phyloP scores from a whole-genome alignment of 2,329 filamentous ascomycete genomes.

The Pestalotiopsis fici region DNA sequence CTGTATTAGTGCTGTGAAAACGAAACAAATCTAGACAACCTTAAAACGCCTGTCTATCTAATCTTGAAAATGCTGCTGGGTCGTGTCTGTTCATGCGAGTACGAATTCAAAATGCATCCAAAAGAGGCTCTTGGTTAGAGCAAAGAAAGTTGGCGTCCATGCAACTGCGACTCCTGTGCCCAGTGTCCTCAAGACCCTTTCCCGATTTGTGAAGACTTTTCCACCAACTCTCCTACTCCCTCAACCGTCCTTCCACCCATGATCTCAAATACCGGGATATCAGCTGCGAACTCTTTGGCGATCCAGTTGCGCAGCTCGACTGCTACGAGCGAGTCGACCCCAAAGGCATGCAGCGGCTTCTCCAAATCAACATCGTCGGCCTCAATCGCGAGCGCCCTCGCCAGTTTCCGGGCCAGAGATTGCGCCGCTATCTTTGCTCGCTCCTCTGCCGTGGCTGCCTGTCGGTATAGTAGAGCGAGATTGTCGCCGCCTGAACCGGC shows the following conservation, averaged over 20 bases:
- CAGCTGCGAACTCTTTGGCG: neutral
- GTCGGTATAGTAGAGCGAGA: neutral
- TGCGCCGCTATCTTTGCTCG: constrained; percentile 8
- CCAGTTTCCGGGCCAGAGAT: constrained; percentile 15
- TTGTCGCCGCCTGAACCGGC: neutral
- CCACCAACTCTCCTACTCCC: neutral
- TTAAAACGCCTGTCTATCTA: neutral
- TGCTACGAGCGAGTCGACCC: constrained; percentile 28
- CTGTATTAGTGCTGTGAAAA: neutral
- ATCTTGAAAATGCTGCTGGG: neutral
- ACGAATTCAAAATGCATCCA: neutral
- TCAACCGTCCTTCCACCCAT: neutral
- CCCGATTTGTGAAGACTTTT: neutral
- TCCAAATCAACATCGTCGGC: constrained; percentile 17
- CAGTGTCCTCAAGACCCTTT: neutral
- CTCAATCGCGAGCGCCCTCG: constrained; percentile 14
- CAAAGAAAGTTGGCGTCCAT: neutral
- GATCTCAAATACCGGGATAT: constrained; percentile 2
- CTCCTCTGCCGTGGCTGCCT: neutral
- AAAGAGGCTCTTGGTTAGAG: too few relatives aligned
- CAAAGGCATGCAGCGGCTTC: constrained; percentile 22
- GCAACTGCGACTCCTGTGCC: neutral
- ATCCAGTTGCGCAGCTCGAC: constrained; percentile 30
- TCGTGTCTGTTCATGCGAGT: neutral
- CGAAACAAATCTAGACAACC: neutral